phyloP scores from a whole-genome alignment of 768 basidiomycete species.

The Boletus coccyginus region DNA sequence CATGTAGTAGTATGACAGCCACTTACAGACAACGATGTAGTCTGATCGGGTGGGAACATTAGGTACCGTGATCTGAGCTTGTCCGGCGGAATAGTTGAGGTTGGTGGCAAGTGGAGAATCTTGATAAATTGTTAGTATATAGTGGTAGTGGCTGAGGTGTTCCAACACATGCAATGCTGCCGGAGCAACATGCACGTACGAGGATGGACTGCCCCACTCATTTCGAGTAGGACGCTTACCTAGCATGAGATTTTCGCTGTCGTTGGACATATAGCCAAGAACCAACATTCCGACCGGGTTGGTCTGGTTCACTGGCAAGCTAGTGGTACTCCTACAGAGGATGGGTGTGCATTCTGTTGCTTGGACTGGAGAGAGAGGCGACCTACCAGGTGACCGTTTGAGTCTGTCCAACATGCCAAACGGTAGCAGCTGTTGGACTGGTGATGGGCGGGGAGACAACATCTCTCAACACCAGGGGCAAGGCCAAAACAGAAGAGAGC shows the following conservation, averaged over 20 bases:
- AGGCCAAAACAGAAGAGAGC: constrained; percentile 23
- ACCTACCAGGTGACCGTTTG: constrained; percentile 53
- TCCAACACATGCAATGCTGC: not conserved
- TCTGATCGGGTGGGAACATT: constrained; percentile 28
- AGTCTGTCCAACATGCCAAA: constrained; percentile 44
- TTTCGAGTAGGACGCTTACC: constrained; percentile 15
- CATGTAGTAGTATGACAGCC: no score
- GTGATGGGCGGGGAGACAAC: constrained; percentile 49
- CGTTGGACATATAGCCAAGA: constrained; percentile 22
- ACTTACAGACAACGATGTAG: constrained; percentile 40
- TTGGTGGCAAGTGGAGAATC: constrained; percentile 37
- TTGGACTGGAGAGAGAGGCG: not conserved
- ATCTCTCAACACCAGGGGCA: constrained; percentile 39
- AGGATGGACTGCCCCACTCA: not conserved
- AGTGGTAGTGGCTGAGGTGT: not conserved
- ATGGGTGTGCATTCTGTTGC: constrained; percentile 36
- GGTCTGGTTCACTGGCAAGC: constrained; percentile 27
- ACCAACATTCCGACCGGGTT: constrained; percentile 33
- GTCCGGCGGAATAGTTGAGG: constrained; percentile 30
- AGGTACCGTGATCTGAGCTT: constrained; percentile 35
- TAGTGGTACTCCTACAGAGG: constrained; percentile 14
- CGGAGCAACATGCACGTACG: not conserved
- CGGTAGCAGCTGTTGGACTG: constrained; percentile 38
- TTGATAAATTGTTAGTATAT: constrained; percentile 11
- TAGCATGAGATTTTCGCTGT: constrained; percentile 33